phyloP scores from a whole-genome alignment of 352 stramenopile genomes.

The Phytophthora agathidicida region DNA sequence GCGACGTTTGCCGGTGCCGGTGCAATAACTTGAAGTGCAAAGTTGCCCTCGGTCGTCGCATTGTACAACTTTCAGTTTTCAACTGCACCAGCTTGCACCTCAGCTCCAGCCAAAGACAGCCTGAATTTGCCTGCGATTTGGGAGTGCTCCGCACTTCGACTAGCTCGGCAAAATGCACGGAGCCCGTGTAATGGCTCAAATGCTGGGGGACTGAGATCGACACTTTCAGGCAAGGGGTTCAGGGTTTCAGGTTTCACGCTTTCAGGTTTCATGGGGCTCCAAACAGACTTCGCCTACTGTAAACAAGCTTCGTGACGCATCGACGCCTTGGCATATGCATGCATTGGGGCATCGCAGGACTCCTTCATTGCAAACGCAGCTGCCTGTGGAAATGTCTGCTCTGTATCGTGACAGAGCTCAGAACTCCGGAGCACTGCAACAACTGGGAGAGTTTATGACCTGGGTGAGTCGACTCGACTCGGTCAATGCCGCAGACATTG shows the following conservation, averaged over 20 bases:
- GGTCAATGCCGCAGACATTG: too few relatives aligned
- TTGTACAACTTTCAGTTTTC: conserved; percentile 38
- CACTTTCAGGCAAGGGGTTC: background rate
- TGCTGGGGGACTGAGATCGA: conserved; percentile 4
- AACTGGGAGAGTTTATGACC: conserved; percentile 1
- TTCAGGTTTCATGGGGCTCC: background rate
- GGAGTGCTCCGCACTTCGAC: conserved; percentile 16
- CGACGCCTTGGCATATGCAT: conserved; percentile 15
- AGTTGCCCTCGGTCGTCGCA: conserved; percentile 12
- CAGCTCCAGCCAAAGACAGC: conserved; percentile 18
- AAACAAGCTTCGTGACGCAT: conserved; percentile 23
- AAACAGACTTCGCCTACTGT: too few relatives aligned
- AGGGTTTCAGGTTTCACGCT: conserved; percentile 2
- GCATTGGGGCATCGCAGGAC: conserved; percentile 4
- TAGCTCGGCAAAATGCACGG: conserved; percentile 14
- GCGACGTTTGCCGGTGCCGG: conserved; percentile 16
- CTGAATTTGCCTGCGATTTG: conserved; percentile 23
- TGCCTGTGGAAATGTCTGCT: background rate
- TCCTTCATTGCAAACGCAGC: conserved; percentile 3
- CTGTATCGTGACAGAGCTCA: conserved; percentile 4
- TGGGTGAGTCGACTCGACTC: too few relatives aligned
- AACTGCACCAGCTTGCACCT: conserved; percentile 7
- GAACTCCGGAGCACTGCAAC: conserved; percentile 3
- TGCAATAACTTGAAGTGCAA: conserved; percentile 15
- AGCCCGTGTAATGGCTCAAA: conserved; percentile 11